Evolutionary conservation across 345 rosid genomes (phyloP).

Genomic region (Angophora floribunda): DNA sequence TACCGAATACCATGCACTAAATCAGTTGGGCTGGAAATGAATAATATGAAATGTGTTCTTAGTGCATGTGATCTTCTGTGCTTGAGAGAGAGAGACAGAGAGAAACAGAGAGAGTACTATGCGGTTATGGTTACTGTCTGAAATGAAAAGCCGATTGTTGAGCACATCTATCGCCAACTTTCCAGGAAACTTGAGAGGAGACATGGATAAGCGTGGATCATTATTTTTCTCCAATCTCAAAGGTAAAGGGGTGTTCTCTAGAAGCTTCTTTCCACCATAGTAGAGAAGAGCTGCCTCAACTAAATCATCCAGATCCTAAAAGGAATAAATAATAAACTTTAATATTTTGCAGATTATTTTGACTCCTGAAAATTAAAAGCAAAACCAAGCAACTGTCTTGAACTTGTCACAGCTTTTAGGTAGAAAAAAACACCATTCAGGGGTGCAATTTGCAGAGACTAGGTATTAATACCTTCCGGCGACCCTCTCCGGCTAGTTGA

Average conservation of each 20-base stretch:
- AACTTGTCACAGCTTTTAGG: neutral
- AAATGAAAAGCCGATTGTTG: conserved; percentile 84
- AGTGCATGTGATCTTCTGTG: neutral
- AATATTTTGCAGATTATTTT: neutral
- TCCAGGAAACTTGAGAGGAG: conserved; percentile 94
- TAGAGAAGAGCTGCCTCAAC: conserved; percentile 80
- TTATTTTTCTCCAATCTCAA: conserved; percentile 71
- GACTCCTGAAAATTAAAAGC: neutral
- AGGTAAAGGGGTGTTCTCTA: conserved; percentile 62
- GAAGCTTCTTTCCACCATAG: conserved; percentile 62
- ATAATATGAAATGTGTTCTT: neutral
- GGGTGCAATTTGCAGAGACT: neutral
- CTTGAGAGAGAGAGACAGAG: neutral
- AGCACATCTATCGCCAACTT: conserved; percentile 80
- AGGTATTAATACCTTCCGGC: conserved; percentile 45
- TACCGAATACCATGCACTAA: neutral
- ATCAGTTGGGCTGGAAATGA: neutral
- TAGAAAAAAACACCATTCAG: neutral
- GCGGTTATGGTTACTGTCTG: conserved; percentile 96
- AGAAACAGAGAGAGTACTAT: conserved; percentile 43
- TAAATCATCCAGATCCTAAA: conserved; percentile 80
- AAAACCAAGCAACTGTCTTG: neutral
- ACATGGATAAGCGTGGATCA: conserved; percentile 62
- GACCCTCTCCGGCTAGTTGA: conserved; percentile 88
- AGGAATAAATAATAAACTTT: neutral